These are phyloP conservation scores for Alloteropsis semialata DNA, from an alignment of 176 grass and related monocot species.

Conservation along the genomic window DNA sequence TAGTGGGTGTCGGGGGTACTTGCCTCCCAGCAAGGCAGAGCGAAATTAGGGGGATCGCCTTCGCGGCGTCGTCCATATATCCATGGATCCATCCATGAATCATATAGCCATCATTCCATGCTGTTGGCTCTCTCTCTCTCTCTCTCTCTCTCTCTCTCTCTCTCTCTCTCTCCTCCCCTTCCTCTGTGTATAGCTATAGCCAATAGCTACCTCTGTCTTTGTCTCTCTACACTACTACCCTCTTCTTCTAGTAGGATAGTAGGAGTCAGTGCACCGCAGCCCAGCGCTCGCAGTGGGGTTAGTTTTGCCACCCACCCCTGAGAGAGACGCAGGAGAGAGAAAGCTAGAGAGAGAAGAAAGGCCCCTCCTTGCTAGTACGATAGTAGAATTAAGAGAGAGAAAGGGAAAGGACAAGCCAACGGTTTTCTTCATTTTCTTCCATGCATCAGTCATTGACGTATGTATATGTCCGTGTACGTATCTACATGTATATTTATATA, in stretches of 20 bases:
- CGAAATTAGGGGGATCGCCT: not conserved
- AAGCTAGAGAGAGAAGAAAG: not conserved
- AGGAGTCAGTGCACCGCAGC: constrained; percentile 20
- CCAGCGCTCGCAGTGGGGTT: constrained; percentile 40
- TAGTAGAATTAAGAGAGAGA: constrained; percentile 18
- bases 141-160: not conserved
- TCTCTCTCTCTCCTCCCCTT: not conserved
- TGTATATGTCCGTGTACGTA: not conserved
- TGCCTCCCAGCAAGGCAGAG: not conserved
- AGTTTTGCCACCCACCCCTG: constrained; percentile 77
- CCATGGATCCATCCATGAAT: constrained; percentile 15
- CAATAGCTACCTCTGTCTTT: too few relatives aligned
- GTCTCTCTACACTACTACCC: not conserved
- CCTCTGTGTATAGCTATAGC: not conserved
- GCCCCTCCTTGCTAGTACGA: not conserved
- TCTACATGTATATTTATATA: too few relatives aligned
- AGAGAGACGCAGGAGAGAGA: constrained; percentile 38
- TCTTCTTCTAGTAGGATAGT: not conserved
- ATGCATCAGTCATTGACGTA: not conserved
- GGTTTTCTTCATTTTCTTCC: not conserved
- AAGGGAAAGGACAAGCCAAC: constrained; percentile 2
- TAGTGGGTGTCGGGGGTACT: constrained; percentile 29
- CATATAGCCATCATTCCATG: constrained; percentile 49
- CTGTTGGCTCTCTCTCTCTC: not conserved
- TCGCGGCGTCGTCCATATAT: not conserved